phyloP scores from a whole-genome alignment of 2,329 filamentous ascomycete genomes.

The Sarocladium strictum region DNA sequence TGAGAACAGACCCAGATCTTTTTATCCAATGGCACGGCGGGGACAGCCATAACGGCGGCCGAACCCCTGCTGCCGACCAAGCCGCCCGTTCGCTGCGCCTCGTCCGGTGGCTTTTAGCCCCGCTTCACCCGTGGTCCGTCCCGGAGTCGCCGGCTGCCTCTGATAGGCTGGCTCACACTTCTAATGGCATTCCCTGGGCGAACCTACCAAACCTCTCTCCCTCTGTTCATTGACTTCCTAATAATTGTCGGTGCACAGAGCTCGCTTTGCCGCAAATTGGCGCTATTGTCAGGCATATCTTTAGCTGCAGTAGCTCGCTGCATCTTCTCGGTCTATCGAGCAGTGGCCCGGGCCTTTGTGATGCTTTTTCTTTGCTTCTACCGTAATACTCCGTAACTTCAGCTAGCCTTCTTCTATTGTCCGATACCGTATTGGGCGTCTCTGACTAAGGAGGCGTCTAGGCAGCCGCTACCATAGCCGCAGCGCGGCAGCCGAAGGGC shows the following conservation, averaged over 20 bases:
- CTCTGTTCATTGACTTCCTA: too few species aligned
- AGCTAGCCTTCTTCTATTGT: background rate
- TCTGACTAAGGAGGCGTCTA: background rate
- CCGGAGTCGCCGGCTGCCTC: conserved; percentile 13
- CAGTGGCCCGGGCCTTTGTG: background rate
- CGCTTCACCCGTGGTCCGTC: conserved; percentile 13
- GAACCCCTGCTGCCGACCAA: background rate
- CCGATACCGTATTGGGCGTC: background rate
- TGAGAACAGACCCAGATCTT: background rate
- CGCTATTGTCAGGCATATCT: background rate
- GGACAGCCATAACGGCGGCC: background rate
- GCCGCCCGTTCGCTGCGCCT: conserved; percentile 21
- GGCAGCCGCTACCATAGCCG: background rate
- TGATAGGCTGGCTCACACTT: background rate
- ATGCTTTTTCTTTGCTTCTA: background rate
- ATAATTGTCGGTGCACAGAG: too few species aligned
- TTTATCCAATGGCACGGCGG: background rate
- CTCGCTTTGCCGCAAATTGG: background rate
- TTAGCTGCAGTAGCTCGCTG: background rate
- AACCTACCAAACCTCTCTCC: background rate
- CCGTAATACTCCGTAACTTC: background rate
- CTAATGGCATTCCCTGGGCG: background rate
- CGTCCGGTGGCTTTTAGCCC: conserved; percentile 22
- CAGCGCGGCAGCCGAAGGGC: background rate
- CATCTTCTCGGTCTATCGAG: background rate